phyloP scores from a whole-genome alignment of 164 flowering plant genomes.

The Nelumbo lutea region DNA sequence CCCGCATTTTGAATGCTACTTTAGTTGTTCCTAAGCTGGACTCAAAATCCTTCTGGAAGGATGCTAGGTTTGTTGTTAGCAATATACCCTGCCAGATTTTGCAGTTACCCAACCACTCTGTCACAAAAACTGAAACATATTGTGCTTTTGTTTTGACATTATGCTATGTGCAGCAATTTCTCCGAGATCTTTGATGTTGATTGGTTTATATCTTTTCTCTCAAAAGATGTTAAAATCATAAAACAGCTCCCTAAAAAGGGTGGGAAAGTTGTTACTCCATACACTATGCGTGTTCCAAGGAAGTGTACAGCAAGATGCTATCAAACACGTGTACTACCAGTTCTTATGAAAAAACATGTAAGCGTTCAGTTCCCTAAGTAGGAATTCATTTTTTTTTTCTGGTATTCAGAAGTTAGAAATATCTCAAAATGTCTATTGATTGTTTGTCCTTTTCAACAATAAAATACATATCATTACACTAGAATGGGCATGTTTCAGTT shows the following conservation, averaged over 20 bases:
- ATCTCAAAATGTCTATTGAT: too few relatives aligned
- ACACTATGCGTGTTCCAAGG: constrained; percentile 59
- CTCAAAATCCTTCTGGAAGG: constrained; percentile 70
- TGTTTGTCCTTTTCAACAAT: too few relatives aligned
- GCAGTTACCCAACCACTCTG: neutral
- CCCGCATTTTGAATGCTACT: constrained; percentile 76
- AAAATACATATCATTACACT: too few relatives aligned
- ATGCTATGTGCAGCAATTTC: constrained; percentile 41
- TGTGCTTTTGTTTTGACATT: neutral
- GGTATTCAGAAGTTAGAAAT: too few relatives aligned
- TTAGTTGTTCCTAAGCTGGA: constrained; percentile 78
- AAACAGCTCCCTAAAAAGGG: constrained; percentile 44
- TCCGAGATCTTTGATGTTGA: constrained; percentile 58
- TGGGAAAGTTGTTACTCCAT: constrained; percentile 32
- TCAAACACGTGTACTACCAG: constrained; percentile 47
- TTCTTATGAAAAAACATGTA: constrained; percentile 64
- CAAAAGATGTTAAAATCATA: constrained; percentile 50
- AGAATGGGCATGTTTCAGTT: too few relatives aligned
- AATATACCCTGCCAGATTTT: constrained; percentile 3
- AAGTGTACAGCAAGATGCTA: constrained; percentile 58
- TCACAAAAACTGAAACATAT: neutral
- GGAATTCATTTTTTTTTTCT: neutral
- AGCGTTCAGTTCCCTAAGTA: constrained; percentile 27
- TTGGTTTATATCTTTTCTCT: constrained; percentile 45
- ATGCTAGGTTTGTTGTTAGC: constrained; percentile 45